Conservation (phyloP, 768 basidiomycete species). For the Lactarius evosmus region DNA sequence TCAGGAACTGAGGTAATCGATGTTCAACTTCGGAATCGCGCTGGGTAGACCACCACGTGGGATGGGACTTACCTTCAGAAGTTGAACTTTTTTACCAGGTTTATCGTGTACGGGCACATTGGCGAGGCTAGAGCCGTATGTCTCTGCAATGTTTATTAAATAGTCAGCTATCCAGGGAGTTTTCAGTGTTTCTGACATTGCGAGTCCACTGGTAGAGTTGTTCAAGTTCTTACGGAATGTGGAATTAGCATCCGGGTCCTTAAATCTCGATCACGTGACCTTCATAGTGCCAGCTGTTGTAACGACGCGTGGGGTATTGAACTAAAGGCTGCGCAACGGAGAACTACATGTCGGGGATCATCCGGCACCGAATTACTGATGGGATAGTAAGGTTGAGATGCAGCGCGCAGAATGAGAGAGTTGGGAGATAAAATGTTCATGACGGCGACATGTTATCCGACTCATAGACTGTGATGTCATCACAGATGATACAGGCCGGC, state of each 20-base stretch:
- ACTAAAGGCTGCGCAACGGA: no score
- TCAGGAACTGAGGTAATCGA: conserved; percentile 48
- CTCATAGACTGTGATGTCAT: no score
- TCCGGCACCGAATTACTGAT: no score
- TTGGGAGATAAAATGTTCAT: no score
- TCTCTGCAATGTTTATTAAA: conserved; percentile 48
- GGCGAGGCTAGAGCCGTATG: conserved; percentile 46
- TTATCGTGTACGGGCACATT: conserved; percentile 36
- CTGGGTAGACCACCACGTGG: not conserved
- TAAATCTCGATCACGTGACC: conserved; percentile 10
- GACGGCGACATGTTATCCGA: no score
- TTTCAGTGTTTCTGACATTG: conserved; percentile 41
- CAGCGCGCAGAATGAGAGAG: no score
- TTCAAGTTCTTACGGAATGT: not conserved
- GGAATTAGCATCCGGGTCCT: not conserved
- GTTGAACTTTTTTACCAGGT: conserved; percentile 51
- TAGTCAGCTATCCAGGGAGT: conserved; percentile 58
- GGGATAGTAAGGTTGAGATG: no score
- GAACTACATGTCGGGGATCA: no score
- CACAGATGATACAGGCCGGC: not conserved
- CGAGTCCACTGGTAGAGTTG: not conserved
- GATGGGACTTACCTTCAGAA: conserved; percentile 47
- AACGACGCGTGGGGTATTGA: no score
- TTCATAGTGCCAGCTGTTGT: no score
- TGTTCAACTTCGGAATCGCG: conserved; percentile 3